Percentiles rank a stretch among this genome's conserved stretches.
phyloP scores from a whole-genome alignment of 1,284 basidiomycete genomes.

The Puccinia novopanici region DNA sequence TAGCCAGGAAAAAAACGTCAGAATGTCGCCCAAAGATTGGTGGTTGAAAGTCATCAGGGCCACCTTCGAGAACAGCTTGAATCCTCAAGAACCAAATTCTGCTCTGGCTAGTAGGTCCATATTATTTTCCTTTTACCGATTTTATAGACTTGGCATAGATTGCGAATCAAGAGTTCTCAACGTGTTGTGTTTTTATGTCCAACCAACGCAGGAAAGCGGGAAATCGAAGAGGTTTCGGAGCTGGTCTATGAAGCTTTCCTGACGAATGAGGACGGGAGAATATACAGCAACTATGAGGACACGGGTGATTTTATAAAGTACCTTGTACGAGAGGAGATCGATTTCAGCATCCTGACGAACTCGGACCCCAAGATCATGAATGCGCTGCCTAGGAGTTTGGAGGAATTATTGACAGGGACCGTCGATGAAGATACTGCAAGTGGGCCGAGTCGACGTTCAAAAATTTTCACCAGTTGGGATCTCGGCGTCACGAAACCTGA shows the following conservation, averaged over 20 bases:
- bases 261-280: constrained; percentile 4
- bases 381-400: background rate
- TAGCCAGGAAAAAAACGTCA: background rate
- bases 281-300: constrained; percentile 14
- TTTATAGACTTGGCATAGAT: too few species aligned
- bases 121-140: background rate
- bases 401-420: background rate
- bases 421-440: too few species aligned
- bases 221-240: constrained; percentile 16
- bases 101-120: background rate
- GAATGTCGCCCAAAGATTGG: constrained; percentile 21
- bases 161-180: too few species aligned
- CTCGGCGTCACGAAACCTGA: constrained; percentile 13
- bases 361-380: constrained; percentile 25
- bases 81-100: background rate
- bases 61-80: background rate
- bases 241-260: background rate
- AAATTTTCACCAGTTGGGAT: constrained; percentile 25
- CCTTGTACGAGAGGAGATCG: background rate
- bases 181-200: background rate
- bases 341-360: constrained; percentile 24
- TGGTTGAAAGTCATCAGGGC: constrained; percentile 6
- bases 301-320: background rate
- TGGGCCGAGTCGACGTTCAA: too few species aligned
- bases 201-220: background rate